Conservation (phyloP, 495 filamentous ascomycete genomes). For the Tuber umbilicatum region DNA sequence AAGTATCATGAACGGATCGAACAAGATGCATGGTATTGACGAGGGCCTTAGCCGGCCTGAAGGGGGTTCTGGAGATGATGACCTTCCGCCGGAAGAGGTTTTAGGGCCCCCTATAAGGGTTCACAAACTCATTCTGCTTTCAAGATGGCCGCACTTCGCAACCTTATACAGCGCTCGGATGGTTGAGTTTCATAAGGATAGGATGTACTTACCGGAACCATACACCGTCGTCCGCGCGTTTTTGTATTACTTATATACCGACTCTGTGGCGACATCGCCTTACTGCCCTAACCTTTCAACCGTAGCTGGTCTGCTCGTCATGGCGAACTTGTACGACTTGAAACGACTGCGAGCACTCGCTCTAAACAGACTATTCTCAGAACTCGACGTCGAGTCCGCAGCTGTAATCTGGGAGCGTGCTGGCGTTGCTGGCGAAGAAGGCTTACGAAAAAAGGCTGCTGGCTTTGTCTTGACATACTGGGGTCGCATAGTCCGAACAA, state of each 20-base stretch:
- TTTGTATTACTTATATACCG: constrained; percentile 92
- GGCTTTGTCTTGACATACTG: constrained; percentile 85
- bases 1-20: constrained; percentile 32
- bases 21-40: constrained; percentile 20
- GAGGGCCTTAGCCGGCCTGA: background rate
- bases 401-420: constrained; percentile 96
- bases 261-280: constrained; percentile 65
- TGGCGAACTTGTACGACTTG: constrained; percentile 97
- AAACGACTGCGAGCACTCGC: constrained; percentile 83
- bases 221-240: constrained; percentile 93
- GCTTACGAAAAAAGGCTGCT: constrained; percentile 80
- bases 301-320: constrained; percentile 91
- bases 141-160: constrained; percentile 93
- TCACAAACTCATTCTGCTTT: constrained; percentile 84
- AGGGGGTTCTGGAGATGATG: constrained; percentile 20
- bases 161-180: constrained; percentile 86
- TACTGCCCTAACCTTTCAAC: constrained; percentile 66
- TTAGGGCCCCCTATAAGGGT: constrained; percentile 75
- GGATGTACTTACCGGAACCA: constrained; percentile 95
- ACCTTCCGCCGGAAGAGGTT: constrained; percentile 36
- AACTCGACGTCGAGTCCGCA: constrained; percentile 88
- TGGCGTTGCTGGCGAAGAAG: constrained; percentile 80
- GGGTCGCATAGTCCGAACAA: constrained; percentile 86
- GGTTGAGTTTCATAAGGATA: constrained; percentile 91
- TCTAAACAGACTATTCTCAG: constrained; percentile 75